Base-by-base conservation (phyloP, 768 basidiomycete genomes). In the Dentipellis sp. region DNA sequence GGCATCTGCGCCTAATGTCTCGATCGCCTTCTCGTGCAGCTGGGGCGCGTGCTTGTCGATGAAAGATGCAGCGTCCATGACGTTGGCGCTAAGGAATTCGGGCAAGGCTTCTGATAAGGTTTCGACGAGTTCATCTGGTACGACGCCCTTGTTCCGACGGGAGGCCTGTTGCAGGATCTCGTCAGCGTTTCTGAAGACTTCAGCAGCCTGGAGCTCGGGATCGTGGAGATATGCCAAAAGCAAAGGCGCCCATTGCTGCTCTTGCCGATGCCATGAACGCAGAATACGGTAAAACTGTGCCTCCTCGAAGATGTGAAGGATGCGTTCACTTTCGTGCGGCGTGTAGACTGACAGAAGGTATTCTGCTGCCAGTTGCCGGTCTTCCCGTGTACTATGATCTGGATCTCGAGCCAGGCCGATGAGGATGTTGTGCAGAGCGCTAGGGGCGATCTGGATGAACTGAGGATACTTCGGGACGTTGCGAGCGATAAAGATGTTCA, bases 381-480 rank as follows among this genome's bases (percentile, higher is more conserved):
- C 97, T 66, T 98, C 95, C 22, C 86, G 79, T 0, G 91, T 97
- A 64, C 78, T 81, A 14, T 73, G 69, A 66, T 95, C 91, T 0
- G 74, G 66, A 65, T 94, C 91, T 57, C 80, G 75, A 0, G 91
- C 82, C 11, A 99, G 83, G 6, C 80, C 80, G 56, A 88, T 75
- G 50, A 99, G 80, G 63, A 97, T 82, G 40, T 72, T 76, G 63
- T 93, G 86, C 16, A 94, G 75, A 3, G 79, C 74, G 58, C 79
- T 84, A 1, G 86, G 80, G 0, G 85, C 71, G 42, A 93, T 74
- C 11, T 53, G 45, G 22, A 57, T 77, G 68, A 85, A 91, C 69
- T 97, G 94, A 1, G 88, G 84, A 71, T 98, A 99, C 71, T 97
- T 98, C 0, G 97, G 92, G 10, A 97, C 82, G 68, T 98, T 99